phyloP scores from a whole-genome alignment of 169 alveolate species.

The Blepharisma undulans region DNA sequence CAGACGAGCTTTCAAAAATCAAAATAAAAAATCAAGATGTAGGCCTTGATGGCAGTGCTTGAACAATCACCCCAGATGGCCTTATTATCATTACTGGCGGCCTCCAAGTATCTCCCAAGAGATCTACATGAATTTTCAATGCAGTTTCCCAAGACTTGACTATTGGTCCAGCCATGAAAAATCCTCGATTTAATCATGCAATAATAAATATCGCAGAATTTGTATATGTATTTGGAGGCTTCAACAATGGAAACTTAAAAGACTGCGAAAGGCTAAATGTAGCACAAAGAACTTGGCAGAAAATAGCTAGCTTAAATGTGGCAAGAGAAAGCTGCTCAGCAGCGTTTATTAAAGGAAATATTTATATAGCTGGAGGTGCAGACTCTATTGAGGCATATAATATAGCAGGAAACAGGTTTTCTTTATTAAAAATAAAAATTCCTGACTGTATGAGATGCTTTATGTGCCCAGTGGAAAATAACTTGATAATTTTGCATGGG shows the following conservation, averaged over 20 bases:
- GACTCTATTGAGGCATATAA: not conserved
- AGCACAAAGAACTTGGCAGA: not conserved
- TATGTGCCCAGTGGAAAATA: not conserved
- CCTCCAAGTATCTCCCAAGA: not conserved
- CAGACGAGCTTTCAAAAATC: not conserved
- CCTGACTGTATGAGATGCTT: not conserved
- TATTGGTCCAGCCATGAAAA: not conserved
- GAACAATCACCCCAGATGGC: not conserved
- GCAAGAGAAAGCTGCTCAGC: not conserved
- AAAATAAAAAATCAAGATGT: not conserved
- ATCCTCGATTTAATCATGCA: constrained; percentile 5
- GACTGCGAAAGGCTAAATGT: not conserved
- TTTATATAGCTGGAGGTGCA: constrained; percentile 12
- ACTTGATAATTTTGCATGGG: not conserved
- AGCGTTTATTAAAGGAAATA: not conserved
- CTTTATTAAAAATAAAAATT: not conserved
- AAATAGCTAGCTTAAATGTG: not conserved
- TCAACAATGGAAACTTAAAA: not conserved
- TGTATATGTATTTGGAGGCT: constrained; percentile 18
- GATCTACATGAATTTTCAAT: not conserved
- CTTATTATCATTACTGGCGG: not conserved
- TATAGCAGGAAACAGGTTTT: not conserved
- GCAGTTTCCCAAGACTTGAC: not conserved
- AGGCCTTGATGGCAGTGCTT: not conserved
- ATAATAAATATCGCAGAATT: not conserved